Evolutionary conservation across 257 asterid species (phyloP), one percentile per base, ranked within the genome.

Genomic region (Penstemon newberryi): DNA sequence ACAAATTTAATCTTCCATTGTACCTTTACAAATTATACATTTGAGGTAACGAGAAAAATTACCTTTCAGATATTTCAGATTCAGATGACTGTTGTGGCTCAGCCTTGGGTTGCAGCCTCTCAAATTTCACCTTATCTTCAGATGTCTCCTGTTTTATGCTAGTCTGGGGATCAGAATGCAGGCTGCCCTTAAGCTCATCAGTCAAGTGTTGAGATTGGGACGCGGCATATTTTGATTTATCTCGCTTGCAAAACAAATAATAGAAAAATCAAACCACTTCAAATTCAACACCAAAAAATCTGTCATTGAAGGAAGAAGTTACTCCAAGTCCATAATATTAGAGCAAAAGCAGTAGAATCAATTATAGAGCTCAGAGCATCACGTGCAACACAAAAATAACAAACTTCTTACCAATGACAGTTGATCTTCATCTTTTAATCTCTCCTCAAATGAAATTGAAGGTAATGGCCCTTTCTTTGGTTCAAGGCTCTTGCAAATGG

Each of bases 1-100:
- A 15, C 18, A 15, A 15, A 15, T 15, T 25, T 25, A 25, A 25
- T 25, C 33, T 25, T 25, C 33, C 33, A 25, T 25, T 25, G 2
- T 25, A 25, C 33, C 33, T 25, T 25, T 25, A 25, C 33, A 25
- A 25, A 25, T 25, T 41, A 45, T 57, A 51, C 5, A 63, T 8
- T 18, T 56, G 47, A 50, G 50, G 12, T 45, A 42, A 56, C 6
- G 60, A 40, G 51, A 40, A 46, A 12, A 19, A 56, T 74, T 78
- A 89, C 96, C 92, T 81, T 55, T 66, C 66, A 53, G 64, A 52
- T 53, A 58, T 54, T 64, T 78, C 83, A 11, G 69, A 12, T 46
- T 61, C 73, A 70, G 61, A 44, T 67, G 92, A 73, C 63, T 81
- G 69, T 9, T 40, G 78, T 55, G 60, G 80, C 81, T 56, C 70